Percentiles rank a stretch among this genome's conserved stretches.
Conservation (phyloP, 352 stramenopile genomes). For the Globisporangium parvum region DNA sequence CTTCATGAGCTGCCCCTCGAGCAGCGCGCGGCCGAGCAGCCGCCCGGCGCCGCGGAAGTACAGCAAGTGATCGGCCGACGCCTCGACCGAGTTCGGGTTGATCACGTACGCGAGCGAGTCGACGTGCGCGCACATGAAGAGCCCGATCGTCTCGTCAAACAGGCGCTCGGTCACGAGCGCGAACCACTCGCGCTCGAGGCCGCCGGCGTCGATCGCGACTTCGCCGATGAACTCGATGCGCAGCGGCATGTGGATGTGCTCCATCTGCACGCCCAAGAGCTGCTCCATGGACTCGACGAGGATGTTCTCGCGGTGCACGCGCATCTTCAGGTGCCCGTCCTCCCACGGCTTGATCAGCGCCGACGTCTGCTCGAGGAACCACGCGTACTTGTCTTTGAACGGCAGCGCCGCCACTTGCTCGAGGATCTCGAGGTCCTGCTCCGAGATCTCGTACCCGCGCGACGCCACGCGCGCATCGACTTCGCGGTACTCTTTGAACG, state of each 20-base stretch:
- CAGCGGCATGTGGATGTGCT: conserved; percentile 84
- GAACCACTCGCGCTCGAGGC: conserved; percentile 87
- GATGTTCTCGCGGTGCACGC: conserved; percentile 79
- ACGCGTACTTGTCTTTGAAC: conserved; percentile 87
- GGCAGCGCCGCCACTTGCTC: conserved; percentile 78
- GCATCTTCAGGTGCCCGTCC: conserved; percentile 82
- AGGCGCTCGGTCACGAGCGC: conserved; percentile 77
- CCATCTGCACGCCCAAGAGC: conserved; percentile 75
- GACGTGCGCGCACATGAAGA: conserved; percentile 84
- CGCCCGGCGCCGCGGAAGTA: conserved; percentile 96
- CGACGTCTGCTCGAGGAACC: conserved; percentile 81
- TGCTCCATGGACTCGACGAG: conserved; percentile 84
- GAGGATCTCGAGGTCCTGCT: conserved; percentile 82
- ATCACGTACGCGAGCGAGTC: conserved; percentile 79
- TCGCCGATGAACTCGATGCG: conserved; percentile 88
- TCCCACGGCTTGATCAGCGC: conserved; percentile 83
- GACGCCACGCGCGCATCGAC: conserved; percentile 81
- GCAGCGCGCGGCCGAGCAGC: conserved; percentile 93
- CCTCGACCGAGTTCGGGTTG: conserved; percentile 77
- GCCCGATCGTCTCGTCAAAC: conserved; percentile 82
- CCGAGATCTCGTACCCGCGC: conserved; percentile 83
- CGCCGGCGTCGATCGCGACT: conserved; percentile 86
- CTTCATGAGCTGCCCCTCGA: conserved; percentile 93
- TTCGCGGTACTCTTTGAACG: conserved; percentile 86
- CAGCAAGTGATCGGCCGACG: conserved; percentile 92